Percentiles rank a stretch among this genome's conserved stretches.
phyloP scores from a whole-genome alignment of 176 grass and related monocot genomes.

The Tuctoria greenei region DNA sequence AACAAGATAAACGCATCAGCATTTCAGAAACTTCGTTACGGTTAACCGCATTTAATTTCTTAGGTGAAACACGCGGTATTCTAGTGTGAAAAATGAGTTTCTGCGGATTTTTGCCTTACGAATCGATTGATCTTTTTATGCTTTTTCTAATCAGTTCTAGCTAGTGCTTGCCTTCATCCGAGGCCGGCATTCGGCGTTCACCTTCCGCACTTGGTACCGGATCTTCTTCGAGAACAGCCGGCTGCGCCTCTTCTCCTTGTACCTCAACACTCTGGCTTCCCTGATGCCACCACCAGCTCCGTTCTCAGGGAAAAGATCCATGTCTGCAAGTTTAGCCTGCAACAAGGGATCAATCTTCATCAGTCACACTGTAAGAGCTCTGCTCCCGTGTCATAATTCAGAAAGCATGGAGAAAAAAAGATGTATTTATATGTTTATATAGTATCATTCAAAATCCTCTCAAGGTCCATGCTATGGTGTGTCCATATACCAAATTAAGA shows the following conservation, averaged over 20 bases:
- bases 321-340: constrained; percentile 75
- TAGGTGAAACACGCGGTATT: constrained; percentile 10
- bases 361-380: not conserved
- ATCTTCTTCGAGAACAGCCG: constrained; percentile 96
- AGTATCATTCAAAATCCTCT: not conserved
- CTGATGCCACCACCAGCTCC: constrained; percentile 56
- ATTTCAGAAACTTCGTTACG: not conserved
- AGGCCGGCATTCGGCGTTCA: constrained; percentile 88
- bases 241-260: constrained; percentile 94
- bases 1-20: constrained; percentile 26
- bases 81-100: constrained; percentile 29
- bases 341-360: constrained; percentile 12
- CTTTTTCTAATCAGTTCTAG: constrained; percentile 64
- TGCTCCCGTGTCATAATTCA: not conserved
- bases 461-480: constrained; percentile 27
- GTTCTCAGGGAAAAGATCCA: constrained; percentile 74
- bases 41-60: constrained; percentile 1
- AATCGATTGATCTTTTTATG: constrained; percentile 50
- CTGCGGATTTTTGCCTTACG: constrained; percentile 43
- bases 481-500: constrained; percentile 39
- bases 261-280: constrained; percentile 95
- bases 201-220: constrained; percentile 93
- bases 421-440: not conserved
- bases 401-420: constrained; percentile 6
- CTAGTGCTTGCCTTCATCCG: constrained; percentile 99